These are phyloP conservation scores for Dioscorea zingiberensis DNA, from an alignment of 106 monocot species.

Conservation along the genomic window DNA sequence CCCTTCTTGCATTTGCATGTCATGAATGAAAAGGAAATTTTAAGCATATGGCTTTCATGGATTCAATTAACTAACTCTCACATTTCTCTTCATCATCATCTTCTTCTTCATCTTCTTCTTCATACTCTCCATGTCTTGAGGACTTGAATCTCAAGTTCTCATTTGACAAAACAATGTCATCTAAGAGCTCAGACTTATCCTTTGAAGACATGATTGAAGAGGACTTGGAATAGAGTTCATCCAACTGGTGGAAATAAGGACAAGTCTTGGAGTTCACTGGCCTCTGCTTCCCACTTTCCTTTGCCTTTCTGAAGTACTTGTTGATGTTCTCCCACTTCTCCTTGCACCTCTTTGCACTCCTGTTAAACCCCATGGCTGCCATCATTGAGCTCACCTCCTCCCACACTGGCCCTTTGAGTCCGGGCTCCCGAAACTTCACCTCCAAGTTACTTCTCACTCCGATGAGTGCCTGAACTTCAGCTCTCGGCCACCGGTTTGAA, in stretches of 20 bases:
- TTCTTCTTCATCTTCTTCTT: slow-evolving; percentile 17
- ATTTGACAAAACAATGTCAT: slow-evolving; percentile 21
- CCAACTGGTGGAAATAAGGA: slow-evolving; percentile 89
- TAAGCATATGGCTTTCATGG: too few relatives aligned
- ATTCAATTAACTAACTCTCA: too few relatives aligned
- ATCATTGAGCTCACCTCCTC: slow-evolving; percentile 85
- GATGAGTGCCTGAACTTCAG: slow-evolving; percentile 88
- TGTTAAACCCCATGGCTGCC: slow-evolving; percentile 52
- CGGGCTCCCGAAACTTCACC: slow-evolving; percentile 69
- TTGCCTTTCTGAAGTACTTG: slow-evolving; percentile 94
- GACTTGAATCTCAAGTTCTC: background rate
- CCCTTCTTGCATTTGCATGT: background rate
- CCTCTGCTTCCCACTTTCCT: slow-evolving; percentile 72
- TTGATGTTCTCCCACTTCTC: slow-evolving; percentile 99
- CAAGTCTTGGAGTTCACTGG: slow-evolving; percentile 79
- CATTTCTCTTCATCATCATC: slow-evolving; percentile 3
- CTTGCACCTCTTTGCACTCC: slow-evolving; percentile 92
- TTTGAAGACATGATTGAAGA: background rate
- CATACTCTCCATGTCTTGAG: slow-evolving; percentile 13
- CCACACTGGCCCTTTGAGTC: slow-evolving; percentile 85
- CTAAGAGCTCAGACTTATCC: slow-evolving; percentile 52
- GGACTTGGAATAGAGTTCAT: slow-evolving; percentile 64
- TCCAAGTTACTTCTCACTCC: slow-evolving; percentile 64
- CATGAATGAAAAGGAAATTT: too few relatives aligned
- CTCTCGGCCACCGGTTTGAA: slow-evolving; percentile 77